Evolutionary conservation across 2,329 filamentous ascomycete species (phyloP), one percentile per base, ranked within the genome.

Genomic region (Hymenotorrendiella dingleyae): DNA sequence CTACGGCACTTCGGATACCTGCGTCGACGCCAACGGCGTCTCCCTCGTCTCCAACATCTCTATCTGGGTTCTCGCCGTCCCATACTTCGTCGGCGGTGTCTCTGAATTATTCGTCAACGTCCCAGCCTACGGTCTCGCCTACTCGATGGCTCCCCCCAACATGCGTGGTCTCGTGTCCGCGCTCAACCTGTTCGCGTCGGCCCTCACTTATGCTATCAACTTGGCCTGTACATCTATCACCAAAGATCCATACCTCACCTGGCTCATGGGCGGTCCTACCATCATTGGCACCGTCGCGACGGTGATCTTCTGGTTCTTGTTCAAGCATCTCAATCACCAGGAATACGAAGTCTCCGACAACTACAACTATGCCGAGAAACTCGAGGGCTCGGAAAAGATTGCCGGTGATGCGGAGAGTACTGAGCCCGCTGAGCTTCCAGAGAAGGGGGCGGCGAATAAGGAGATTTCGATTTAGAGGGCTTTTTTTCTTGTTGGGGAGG

Each of bases 31-130:
- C 5, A 11, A 45, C 10, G 44, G 36, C 5, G 19, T 42, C 23
- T 36, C 43, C 21, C 43, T 45, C 16, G 46, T 51, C 27, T 46
- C 50, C 4, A 36, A 34, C 21, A 69, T 76, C 46, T 72, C 67
- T 33, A 71, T 73, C 30, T 76, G 80, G 64, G n/a, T n/a, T n/a
- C 68, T 82, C 54, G 73, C 71, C 1, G 64, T 79, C 6, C 66
- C 69, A 5, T 76, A 71, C 49, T 71, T 77, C 5, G 58, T 66
- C 0, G 59, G 64, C 5, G 72, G 77, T 24, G 64, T 84, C 32
- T 66, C 67, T 3, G 67, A 69, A 40, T 65, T 85, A 16, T 71
- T 73, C 52, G 60, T 71, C 54, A 72, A 72, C 55, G 70, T 72
- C 3, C 68, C 69, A 1, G 71, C 71, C 2, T 74, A 69, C 55